Evolutionary conservation across 2,329 filamentous ascomycete genomes (phyloP).

Genomic region (Fusarium cicatricum): DNA sequence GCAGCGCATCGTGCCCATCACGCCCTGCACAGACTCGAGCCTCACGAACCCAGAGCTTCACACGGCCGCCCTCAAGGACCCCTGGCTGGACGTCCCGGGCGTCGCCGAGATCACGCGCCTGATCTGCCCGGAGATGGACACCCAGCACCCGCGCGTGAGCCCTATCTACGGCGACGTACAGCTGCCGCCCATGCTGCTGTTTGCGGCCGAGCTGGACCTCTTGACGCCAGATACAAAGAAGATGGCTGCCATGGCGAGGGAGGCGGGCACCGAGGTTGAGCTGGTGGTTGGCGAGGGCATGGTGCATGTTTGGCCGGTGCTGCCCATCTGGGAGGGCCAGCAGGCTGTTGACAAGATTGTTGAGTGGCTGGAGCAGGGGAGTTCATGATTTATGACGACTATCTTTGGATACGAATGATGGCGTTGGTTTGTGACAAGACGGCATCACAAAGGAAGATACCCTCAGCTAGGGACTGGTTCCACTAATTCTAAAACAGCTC

Average conservation of each 20-base stretch:
- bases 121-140: slow-evolving; percentile 41
- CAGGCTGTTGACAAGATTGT: slow-evolving; percentile 41
- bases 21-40: slow-evolving; percentile 44
- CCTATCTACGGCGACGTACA: slow-evolving; percentile 42
- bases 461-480: too few relatives aligned
- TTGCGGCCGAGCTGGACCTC: slow-evolving; percentile 42
- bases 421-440: slow-evolving; percentile 9
- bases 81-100: slow-evolving; percentile 43
- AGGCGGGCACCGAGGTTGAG: slow-evolving; percentile 39
- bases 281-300: slow-evolving; percentile 43
- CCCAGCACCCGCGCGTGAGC: slow-evolving; percentile 41
- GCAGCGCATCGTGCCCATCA: slow-evolving; percentile 41
- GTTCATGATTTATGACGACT: too few relatives aligned
- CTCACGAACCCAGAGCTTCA: slow-evolving; percentile 42
- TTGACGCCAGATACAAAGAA: slow-evolving; percentile 41
- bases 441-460: too few relatives aligned
- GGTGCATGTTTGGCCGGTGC: slow-evolving; percentile 46
- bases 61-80: slow-evolving; percentile 36
- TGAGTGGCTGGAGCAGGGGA: slow-evolving; percentile 36
- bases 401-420: slow-evolving; percentile 12
- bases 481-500: too few relatives aligned
- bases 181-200: slow-evolving; percentile 45
- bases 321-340: slow-evolving; percentile 42
- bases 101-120: slow-evolving; percentile 38
- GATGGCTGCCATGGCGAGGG: slow-evolving; percentile 41